These are phyloP conservation scores for Mucor sp. DNA, from an alignment of 371 early-diverging fungal species.

Conservation along the genomic window DNA sequence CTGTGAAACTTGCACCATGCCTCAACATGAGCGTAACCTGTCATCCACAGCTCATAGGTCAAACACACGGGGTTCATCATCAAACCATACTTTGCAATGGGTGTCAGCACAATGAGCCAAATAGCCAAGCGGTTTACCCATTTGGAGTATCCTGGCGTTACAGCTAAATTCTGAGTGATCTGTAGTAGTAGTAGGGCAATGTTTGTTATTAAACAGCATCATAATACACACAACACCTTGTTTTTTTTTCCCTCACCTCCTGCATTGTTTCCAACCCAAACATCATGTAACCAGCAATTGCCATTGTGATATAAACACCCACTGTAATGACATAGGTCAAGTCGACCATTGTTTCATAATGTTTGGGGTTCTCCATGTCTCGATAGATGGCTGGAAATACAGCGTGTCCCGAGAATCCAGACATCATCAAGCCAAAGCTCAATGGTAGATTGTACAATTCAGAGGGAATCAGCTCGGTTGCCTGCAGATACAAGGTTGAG, in stretches of 20 bases:
- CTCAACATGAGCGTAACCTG: constrained; percentile 14
- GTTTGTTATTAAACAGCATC: background rate
- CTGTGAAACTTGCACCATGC: constrained; percentile 13
- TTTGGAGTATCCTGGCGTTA: constrained; percentile 44
- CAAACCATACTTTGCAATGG: constrained; percentile 66
- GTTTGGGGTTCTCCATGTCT: constrained; percentile 51
- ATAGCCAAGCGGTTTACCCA: constrained; percentile 51
- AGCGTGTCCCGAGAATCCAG: constrained; percentile 52
- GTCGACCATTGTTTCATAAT: constrained; percentile 43
- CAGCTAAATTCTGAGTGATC: constrained; percentile 65
- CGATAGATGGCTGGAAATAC: constrained; percentile 53
- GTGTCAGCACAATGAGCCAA: constrained; percentile 62
- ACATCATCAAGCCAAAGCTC: constrained; percentile 50
- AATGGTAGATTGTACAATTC: constrained; percentile 32
- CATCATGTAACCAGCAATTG: constrained; percentile 68
- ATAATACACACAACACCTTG: background rate
- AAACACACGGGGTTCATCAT: constrained; percentile 54
- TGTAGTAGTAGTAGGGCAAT: constrained; percentile 11
- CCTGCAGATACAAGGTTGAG: constrained; percentile 26
- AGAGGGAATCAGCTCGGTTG: constrained; percentile 38
- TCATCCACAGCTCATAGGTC: constrained; percentile 46
- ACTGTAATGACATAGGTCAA: constrained; percentile 35
- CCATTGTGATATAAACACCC: constrained; percentile 34
- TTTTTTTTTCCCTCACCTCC: constrained; percentile 42
- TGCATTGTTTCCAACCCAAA: constrained; percentile 65